Evolutionary conservation across 2,329 filamentous ascomycete species (phyloP).

Genomic region (Venturia carpophila): DNA sequence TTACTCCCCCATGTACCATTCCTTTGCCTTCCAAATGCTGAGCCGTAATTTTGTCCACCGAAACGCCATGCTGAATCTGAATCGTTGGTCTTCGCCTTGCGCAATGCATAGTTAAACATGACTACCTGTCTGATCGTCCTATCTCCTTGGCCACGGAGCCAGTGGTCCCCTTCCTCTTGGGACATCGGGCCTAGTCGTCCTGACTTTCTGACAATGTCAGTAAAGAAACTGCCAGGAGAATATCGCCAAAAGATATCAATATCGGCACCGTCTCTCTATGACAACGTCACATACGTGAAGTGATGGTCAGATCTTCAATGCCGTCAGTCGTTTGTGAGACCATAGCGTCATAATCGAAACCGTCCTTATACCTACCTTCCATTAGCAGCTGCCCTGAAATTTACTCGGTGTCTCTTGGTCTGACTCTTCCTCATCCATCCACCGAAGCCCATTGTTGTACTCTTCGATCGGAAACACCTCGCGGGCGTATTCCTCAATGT

Average conservation of each 20-base stretch:
- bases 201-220: neutral
- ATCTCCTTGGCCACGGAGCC: neutral
- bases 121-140: neutral
- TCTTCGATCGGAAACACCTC: conserved; percentile 95
- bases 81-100: neutral
- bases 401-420: conserved; percentile 9
- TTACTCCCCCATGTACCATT: neutral
- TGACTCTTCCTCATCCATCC: conserved; percentile 60
- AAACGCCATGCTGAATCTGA: conserved; percentile 6
- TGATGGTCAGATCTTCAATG: neutral
- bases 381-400: conserved; percentile 10
- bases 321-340: neutral
- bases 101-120: conserved; percentile 2
- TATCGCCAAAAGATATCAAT: neutral
- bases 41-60: neutral
- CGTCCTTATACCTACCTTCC: conserved; percentile 10
- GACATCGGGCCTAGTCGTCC: neutral
- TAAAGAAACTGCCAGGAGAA: neutral
- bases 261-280: neutral
- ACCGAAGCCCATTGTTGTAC: conserved; percentile 83
- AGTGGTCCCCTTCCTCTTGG: neutral
- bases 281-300: neutral
- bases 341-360: conserved; percentile 6
- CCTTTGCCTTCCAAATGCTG: neutral
- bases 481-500: conserved; percentile 86